Base-by-base conservation (phyloP, 1,284 basidiomycete genomes). In the Malassezia brasiliensis region DNA sequence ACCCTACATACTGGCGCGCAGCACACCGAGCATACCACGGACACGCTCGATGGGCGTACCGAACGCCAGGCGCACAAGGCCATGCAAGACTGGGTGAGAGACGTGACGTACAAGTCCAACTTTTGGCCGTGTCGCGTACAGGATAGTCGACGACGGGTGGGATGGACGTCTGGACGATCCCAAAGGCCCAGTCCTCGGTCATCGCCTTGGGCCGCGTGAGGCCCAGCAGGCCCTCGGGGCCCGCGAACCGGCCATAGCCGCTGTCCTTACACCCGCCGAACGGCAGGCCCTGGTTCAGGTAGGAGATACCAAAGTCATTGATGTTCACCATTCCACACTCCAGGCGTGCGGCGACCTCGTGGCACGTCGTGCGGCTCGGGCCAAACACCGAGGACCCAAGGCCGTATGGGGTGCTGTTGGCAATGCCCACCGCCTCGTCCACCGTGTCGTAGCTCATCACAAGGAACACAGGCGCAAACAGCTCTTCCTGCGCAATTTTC, bases 301-400 rank as follows among this genome's bases (percentile, higher is more conserved):
- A 96, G 77, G 86, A 90, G 3, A 90, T 86, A 20, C 84, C 90
- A 75, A 87, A 94, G 60, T 68, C 68, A 68, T 96, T 96, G 67
- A 96, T 81, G 35, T 90, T 86, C 9, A 96, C 90, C 93, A 98
- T 96, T 37, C 93, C 93, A 63, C 88, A 90, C 56, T 91, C 82
- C 45, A 96, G 77, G 47, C 79, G 77, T 53, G 83, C 81, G 15
- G 90, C 89, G 11, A 96, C 85, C 50, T 83, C 79, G 50, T 85
- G 65, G 69, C 88, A 90, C 42, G 86, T 78, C 30, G 80, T 79
- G 68, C 85, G 83, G 67, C 85, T 82, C 11, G 83, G 83, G 9
- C 91, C 91, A 72, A 91, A 96, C n/a, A 98, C 88, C 54, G 87
- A 87, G 1, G 89, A 88, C 41, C 91, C 93, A n/a, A 98, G 82